Evolutionary conservation across 192 early-diverging fungal species (phyloP), one percentile per base, ranked within the genome.

Genomic region (Podochytrium sp.): DNA sequence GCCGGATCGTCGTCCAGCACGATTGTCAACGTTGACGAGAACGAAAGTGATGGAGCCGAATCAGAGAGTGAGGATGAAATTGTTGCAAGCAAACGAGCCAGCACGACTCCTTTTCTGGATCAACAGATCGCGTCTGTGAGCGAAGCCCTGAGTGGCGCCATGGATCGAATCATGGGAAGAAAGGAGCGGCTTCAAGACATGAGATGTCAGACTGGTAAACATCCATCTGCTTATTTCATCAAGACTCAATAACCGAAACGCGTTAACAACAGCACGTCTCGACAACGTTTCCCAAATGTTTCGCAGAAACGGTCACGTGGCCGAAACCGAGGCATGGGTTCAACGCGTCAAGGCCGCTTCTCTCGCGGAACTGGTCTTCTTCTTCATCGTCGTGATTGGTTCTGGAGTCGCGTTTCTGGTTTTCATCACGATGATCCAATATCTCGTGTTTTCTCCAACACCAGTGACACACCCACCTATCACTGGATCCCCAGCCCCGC

Each of bases 321-420:
- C 47, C 20, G 63, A 65, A 32, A 65, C 63, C 3, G 63, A 65
- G 29, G 63, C 63, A 25, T 65, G 63, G 63, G 41, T 65, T 7
- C 63, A 65, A 65, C 20, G 33, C 6, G 47, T 65, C 20, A 65
- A 65, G 41, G 63, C 63, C 0, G 37, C 63, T 23, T 41, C 40
- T 14, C 33, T 65, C 23, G 29, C 29, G 41, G 63, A 65, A 32
- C 41, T 65, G 4, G 12, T 65, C 12, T 65, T 38, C 29, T 65
- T 65, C 37, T 43, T 65, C 16, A 32, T 29, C 47, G 63, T 65
- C 41, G 33, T 65, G 40, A 12, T 65, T 29, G 42, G n/a, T 3
- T 65, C 63, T 20, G 63, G 63, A 20, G 10, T 57, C 55, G 20
- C 32, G 23, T 25, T 57, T 7, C 27, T 29, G 27, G 29, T 57